Evolutionary conservation across 2,329 filamentous ascomycete species (phyloP).

Genomic region (Pseudofabraea citricarpa): DNA sequence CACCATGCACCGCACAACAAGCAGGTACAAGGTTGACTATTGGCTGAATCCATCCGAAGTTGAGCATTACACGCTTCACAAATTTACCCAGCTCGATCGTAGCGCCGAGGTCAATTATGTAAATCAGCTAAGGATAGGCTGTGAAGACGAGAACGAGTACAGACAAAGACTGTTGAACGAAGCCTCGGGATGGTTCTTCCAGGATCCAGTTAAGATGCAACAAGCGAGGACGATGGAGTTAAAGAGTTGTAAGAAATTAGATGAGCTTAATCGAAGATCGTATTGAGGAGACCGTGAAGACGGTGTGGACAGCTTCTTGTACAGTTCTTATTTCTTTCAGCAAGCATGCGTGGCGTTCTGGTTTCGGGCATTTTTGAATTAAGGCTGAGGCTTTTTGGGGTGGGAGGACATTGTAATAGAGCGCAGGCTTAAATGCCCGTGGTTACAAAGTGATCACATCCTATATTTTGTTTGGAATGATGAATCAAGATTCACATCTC

Average conservation of each 20-base stretch:
- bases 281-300: no score
- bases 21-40: slow-evolving; percentile 71
- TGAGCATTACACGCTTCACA: slow-evolving; percentile 59
- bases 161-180: slow-evolving; percentile 53
- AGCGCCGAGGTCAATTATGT: slow-evolving; percentile 72
- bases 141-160: slow-evolving; percentile 66
- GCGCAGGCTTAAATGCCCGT: no score
- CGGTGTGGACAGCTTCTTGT: no score
- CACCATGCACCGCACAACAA: slow-evolving; percentile 68
- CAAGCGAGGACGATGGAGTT: slow-evolving; percentile 47
- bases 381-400: no score
- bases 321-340: not conserved
- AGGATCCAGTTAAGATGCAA: slow-evolving; percentile 55
- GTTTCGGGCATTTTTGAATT: not conserved
- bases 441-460: no score
- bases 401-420: no score
- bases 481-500: no score
- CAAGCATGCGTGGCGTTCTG: not conserved
- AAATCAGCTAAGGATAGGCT: slow-evolving; percentile 61
- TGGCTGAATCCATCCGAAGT: slow-evolving; percentile 79
- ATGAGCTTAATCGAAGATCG: slow-evolving; percentile 40
- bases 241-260: slow-evolving; percentile 52
- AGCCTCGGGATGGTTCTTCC: slow-evolving; percentile 66
- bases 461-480: no score
- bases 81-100: slow-evolving; percentile 71